Base-by-base conservation (phyloP, 495 filamentous ascomycete genomes). In the Podospora sp. region DNA sequence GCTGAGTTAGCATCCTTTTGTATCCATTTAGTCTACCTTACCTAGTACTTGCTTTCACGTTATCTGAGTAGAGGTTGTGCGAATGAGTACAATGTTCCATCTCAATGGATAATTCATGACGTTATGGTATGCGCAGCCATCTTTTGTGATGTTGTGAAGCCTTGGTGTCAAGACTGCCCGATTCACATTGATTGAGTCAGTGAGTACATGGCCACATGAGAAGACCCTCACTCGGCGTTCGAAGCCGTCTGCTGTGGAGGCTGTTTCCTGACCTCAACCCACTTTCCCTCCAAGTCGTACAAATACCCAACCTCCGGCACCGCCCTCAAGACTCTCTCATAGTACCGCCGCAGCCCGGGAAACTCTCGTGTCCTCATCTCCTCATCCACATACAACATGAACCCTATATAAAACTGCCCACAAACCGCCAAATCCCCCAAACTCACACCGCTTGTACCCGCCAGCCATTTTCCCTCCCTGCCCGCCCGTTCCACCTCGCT, bases 371-470 rank as follows among this genome's bases (percentile, higher is more conserved):
- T 52, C 49, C 49, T 18, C 49, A 52, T 52, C 49, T 52, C 49
- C 49, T 18, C 49, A 52, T 52, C 49, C 16, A 52, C 49, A 52
- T 52, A 52, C 18, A 52, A 18, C 49, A 52, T 52, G 12, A 52
- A 52, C 49, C 49, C 49, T 5, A n/a, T 16, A 52, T 52, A 52
- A 3, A 52, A 22, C 12, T 52, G 49, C 49, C 49, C 49, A 52
- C 49, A 52, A 52, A 52, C 12, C 49, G 49, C 49, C 49, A 52
- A 22, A 52, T 52, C 49, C 49, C 18, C 49, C 16, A 52, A n/a
- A 18, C 18, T n/a, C 49, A 22, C 18, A 3, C 18, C 49, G 4
- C 14, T 22, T 12, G 49, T 52, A 3, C 49, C 49, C 49, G 49
- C 49, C 4, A 52, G 49, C 49, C 49, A 52, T 22, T 16, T 16